Evolutionary conservation across 2,329 filamentous ascomycete genomes (phyloP).

Genomic region (Trichoderma polysporum): DNA sequence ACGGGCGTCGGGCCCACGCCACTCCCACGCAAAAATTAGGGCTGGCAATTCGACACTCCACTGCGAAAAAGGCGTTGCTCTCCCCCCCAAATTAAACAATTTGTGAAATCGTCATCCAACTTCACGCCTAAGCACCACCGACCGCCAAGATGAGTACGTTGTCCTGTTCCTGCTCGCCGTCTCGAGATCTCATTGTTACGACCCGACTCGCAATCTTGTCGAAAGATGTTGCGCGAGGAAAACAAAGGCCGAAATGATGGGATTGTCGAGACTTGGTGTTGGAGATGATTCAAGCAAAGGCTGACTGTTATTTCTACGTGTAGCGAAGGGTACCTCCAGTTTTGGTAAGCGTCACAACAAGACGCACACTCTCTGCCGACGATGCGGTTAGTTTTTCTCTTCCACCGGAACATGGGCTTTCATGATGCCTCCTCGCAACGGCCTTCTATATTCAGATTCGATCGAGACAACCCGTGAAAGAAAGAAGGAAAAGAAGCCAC

Average conservation of each 20-base stretch:
- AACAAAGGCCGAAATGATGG: not conserved
- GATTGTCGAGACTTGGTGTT: not conserved
- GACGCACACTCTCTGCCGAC: conserved; percentile 97
- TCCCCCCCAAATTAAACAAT: conserved; percentile 35
- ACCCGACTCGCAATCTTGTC: conserved; percentile 11
- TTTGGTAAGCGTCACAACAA: conserved; percentile 82
- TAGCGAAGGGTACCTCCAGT: conserved; percentile 59
- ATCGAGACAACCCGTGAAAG: conserved; percentile 13
- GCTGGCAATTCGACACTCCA: conserved; percentile 39
- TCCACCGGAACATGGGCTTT: conserved; percentile 16
- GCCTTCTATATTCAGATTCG: not conserved
- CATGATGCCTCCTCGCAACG: conserved; percentile 1
- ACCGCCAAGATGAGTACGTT: conserved; percentile 61
- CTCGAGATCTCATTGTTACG: not conserved
- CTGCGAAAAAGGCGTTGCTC: conserved; percentile 35
- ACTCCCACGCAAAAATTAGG: conserved; percentile 35
- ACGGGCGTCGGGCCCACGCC: conserved; percentile 27
- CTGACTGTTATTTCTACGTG: conserved; percentile 33
- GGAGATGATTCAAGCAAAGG: not conserved
- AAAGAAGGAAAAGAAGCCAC: conserved; percentile 21
- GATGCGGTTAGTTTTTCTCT: conserved; percentile 75
- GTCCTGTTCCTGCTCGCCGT: not conserved
- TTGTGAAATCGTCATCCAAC: conserved; percentile 39
- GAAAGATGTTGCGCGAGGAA: conserved; percentile 8
- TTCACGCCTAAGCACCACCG: conserved; percentile 45